Conservation (phyloP, 1,284 basidiomycete genomes). For the Wallemia mellicola region DNA sequence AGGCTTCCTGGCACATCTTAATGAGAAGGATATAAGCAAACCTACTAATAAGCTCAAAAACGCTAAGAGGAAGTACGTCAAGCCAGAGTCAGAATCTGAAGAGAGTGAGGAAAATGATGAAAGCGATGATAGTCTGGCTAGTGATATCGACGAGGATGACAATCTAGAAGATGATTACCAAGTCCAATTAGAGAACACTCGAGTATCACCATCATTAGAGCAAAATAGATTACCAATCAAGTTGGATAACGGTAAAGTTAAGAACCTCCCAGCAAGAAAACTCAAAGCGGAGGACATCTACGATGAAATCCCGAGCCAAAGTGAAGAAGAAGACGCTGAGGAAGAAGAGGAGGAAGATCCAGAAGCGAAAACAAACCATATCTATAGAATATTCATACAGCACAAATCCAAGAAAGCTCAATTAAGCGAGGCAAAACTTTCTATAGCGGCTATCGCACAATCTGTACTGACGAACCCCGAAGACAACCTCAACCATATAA, state of each 20-base stretch:
- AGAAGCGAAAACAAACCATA: not conserved
- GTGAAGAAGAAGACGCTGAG: not conserved
- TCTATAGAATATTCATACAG: not conserved
- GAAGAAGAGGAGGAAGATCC: not conserved
- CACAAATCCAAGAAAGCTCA: not conserved
- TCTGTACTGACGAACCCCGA: not conserved
- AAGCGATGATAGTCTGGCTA: not conserved
- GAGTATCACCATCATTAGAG: not conserved
- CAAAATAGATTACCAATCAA: not conserved
- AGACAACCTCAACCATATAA: not conserved
- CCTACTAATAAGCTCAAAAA: not conserved
- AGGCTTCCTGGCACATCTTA: not conserved
- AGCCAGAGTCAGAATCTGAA: not conserved
- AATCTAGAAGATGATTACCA: not conserved
- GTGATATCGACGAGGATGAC: not conserved
- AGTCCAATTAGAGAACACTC: not conserved
- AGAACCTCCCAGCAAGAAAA: not conserved
- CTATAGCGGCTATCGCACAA: not conserved
- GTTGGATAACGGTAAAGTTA: conserved; percentile 1
- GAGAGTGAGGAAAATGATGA: not conserved
- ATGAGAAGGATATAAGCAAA: not conserved
- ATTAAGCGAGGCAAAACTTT: not conserved
- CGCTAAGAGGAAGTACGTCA: not conserved
- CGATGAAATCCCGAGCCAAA: not conserved
- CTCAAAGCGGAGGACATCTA: not conserved